A percentile compares a stretch with the other conserved stretches of the same genome.
phyloP scores from a whole-genome alignment of 495 filamentous ascomycete genomes.

The Neohortaea acidophila region DNA sequence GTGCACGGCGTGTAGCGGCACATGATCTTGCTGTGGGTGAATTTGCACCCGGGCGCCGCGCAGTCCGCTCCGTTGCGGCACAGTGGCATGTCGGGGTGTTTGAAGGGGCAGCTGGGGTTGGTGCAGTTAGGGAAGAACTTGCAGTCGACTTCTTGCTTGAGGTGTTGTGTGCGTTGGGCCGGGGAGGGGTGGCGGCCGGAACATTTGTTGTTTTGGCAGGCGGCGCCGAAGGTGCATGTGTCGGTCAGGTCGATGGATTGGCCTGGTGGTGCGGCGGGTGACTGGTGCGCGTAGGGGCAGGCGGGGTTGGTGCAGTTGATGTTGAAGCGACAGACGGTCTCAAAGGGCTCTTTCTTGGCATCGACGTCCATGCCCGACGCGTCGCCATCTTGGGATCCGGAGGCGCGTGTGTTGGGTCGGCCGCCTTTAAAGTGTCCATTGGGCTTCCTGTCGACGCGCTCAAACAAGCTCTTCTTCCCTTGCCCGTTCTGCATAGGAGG shows the following conservation, averaged over 20 bases:
- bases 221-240: conserved; percentile 67
- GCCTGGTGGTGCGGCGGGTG: conserved; percentile 74
- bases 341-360: conserved; percentile 30
- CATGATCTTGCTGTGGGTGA: conserved; percentile 63
- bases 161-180: conserved; percentile 34
- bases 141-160: conserved; percentile 55
- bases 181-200: conserved; percentile 85
- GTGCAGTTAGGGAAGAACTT: conserved; percentile 90
- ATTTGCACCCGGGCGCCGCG: conserved; percentile 68
- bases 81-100: conserved; percentile 62
- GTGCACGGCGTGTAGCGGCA: conserved; percentile 90
- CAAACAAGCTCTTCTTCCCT: conserved; percentile 56
- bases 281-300: conserved; percentile 88
- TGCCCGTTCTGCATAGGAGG: conserved; percentile 17
- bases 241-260: conserved; percentile 59
- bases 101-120: conserved; percentile 72
- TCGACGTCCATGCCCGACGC: conserved; percentile 30
- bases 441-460: conserved; percentile 49
- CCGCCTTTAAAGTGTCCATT: conserved; percentile 28
- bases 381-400: conserved; percentile 10
- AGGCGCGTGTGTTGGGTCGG: conserved; percentile 9
- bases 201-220: conserved; percentile 92
- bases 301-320: conserved; percentile 71
- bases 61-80: conserved; percentile 93
- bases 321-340: conserved; percentile 69